A percentile compares a stretch with the other conserved stretches of the same genome.
These are phyloP conservation scores for Phytopythium helicoides DNA, from an alignment of 352 stramenopile genomes.

Conservation along the genomic window DNA sequence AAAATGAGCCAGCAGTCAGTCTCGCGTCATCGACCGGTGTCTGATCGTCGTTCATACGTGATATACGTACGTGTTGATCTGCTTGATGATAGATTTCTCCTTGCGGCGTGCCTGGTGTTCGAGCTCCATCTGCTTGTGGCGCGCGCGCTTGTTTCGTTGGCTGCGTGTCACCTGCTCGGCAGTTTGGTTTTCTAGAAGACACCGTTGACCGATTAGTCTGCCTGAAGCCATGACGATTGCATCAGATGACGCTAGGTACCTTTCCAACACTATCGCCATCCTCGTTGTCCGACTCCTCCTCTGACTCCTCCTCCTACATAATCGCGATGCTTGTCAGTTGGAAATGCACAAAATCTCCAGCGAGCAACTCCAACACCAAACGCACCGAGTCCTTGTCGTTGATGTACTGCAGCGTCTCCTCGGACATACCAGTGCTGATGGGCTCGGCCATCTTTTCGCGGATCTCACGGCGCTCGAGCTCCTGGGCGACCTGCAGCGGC, in stretches of 20 bases:
- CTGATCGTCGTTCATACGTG: background rate
- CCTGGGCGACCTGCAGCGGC: conserved; percentile 64
- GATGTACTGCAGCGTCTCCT: conserved; percentile 81
- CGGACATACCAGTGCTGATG: conserved; percentile 56
- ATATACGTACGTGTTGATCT: conserved; percentile 79
- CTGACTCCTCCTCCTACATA: conserved; percentile 21
- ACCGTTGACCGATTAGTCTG: background rate
- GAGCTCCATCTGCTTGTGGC: conserved; percentile 80
- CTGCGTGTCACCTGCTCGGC: conserved; percentile 60
- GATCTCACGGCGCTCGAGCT: conserved; percentile 61
- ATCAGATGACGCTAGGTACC: conserved; percentile 11
- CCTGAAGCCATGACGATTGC: background rate
- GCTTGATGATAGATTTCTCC: conserved; percentile 79
- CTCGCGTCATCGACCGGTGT: background rate
- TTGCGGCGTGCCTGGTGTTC: conserved; percentile 55
- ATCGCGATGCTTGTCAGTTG: too few relatives aligned
- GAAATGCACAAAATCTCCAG: background rate
- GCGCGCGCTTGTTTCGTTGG: conserved; percentile 75
- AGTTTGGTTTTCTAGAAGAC: conserved; percentile 27
- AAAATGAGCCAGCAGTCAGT: conserved; percentile 6
- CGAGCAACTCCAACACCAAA: background rate
- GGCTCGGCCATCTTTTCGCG: conserved; percentile 42
- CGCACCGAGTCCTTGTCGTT: conserved; percentile 52
- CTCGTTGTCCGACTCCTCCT: conserved; percentile 41
- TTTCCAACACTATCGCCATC: conserved; percentile 26